These are phyloP conservation scores for Keithomyces neogunnii DNA, from an alignment of 2,329 filamentous ascomycete genomes.

Conservation along the genomic window DNA sequence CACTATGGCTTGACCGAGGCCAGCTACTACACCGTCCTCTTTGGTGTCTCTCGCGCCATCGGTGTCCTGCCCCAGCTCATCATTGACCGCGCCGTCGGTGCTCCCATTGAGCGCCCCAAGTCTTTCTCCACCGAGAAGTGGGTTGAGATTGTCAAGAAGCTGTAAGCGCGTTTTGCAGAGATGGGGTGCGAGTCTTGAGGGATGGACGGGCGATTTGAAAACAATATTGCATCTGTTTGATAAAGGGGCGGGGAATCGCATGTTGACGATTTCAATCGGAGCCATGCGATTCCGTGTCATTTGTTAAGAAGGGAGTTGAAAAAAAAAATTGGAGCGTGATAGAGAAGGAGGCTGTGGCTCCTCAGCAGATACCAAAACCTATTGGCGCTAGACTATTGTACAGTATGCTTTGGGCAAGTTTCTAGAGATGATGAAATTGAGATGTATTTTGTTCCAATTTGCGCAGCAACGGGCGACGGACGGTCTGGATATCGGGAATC, in stretches of 20 bases:
- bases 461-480: not conserved
- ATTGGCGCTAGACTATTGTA: slow-evolving; percentile 15
- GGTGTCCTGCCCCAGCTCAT: slow-evolving; percentile 99
- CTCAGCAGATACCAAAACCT: slow-evolving; percentile 11
- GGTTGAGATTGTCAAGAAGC: slow-evolving; percentile 85
- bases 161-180: slow-evolving; percentile 48
- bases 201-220: not conserved
- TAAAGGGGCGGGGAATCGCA: not conserved
- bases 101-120: slow-evolving; percentile 98
- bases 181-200: not conserved
- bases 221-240: not conserved
- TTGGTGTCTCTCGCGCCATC: slow-evolving; percentile 95
- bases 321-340: not conserved
- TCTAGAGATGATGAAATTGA: slow-evolving; percentile 11
- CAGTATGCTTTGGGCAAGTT: slow-evolving; percentile 14
- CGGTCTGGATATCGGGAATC: too few species aligned
- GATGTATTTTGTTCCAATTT: not conserved
- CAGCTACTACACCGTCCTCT: slow-evolving; percentile 99
- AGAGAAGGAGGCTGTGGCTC: slow-evolving; percentile 9
- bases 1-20: slow-evolving; percentile 99
- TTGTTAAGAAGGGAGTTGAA: not conserved
- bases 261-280: not conserved
- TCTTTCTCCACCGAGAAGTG: slow-evolving; percentile 97
- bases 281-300: not conserved
- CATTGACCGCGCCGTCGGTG: slow-evolving; percentile 95